These are phyloP conservation scores for Geotrichum klebahnii DNA, from an alignment of 1,139 yeast species.

Conservation along the genomic window DNA sequence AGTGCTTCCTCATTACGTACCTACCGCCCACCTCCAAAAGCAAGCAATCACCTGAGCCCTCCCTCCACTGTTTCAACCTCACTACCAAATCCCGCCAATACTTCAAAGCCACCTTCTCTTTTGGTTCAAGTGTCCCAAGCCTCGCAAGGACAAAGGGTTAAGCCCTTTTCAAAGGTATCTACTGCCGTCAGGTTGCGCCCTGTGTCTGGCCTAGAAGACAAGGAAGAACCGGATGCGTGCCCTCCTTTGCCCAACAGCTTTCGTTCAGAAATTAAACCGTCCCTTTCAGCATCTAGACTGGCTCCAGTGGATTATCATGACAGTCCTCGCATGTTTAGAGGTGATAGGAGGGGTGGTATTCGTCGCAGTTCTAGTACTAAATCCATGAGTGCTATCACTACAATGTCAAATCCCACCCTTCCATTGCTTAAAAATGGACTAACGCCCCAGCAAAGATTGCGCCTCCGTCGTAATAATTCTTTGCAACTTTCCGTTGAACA, in stretches of 20 bases:
- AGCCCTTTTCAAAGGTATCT: slow-evolving; percentile 7
- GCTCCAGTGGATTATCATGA: no score
- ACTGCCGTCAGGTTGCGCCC: slow-evolving; percentile 3
- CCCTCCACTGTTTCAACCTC: slow-evolving; percentile 8
- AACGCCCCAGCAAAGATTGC: slow-evolving; percentile 18
- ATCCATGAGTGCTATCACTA: neutral
- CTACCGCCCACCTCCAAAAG: no score
- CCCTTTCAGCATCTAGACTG: no score
- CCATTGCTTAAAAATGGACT: slow-evolving; percentile 9
- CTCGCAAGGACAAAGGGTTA: slow-evolving; percentile 16
- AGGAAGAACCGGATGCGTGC: slow-evolving; percentile 5
- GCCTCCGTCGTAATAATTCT: slow-evolving; percentile 16
- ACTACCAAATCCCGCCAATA: neutral
- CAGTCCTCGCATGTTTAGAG: no score
- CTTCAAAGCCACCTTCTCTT: neutral
- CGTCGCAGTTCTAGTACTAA: slow-evolving; percentile 3
- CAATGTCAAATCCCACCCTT: no score
- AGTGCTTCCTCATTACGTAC: no score
- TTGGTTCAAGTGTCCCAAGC: slow-evolving; percentile 15
- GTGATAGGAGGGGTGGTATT: no score
- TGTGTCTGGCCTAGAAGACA: no score
- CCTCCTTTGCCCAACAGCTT: slow-evolving; percentile 11
- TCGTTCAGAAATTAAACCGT: no score
- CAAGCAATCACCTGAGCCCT: no score
- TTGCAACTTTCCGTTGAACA: slow-evolving; percentile 31